phyloP scores from a whole-genome alignment of 768 basidiomycete species.

The Ramaria sp. region DNA sequence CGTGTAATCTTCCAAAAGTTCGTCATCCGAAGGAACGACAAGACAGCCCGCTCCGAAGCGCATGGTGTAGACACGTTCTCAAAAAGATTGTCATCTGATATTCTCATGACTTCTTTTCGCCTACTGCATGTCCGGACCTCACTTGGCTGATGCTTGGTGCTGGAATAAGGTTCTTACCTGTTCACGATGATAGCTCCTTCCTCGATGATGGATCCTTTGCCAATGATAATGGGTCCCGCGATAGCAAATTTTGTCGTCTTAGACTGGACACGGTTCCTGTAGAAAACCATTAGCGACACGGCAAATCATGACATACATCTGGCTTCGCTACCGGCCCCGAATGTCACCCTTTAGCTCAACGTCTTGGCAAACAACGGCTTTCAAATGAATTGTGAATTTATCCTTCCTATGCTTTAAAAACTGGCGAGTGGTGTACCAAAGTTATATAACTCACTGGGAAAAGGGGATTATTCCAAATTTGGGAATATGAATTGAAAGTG shows the following conservation, averaged over 20 bases:
- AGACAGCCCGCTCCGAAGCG: too few species aligned
- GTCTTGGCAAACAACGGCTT: constrained; percentile 85
- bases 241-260: constrained; percentile 90
- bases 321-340: constrained; percentile 55
- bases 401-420: too few species aligned
- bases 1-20: too few species aligned
- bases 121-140: too few species aligned
- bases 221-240: constrained; percentile 84
- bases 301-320: background rate
- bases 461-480: too few species aligned
- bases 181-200: constrained; percentile 88
- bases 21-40: too few species aligned
- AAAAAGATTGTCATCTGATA: constrained; percentile 90
- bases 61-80: too few species aligned
- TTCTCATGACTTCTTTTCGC: constrained; percentile 78
- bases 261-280: constrained; percentile 78
- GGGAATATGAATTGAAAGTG: too few species aligned
- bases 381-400: constrained; percentile 84
- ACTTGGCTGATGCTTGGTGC: too few species aligned
- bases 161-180: constrained; percentile 35
- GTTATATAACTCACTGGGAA: too few species aligned
- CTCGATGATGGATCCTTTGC: constrained; percentile 82
- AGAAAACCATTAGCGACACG: too few species aligned
- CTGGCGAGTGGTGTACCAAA: too few species aligned
- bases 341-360: constrained; percentile 92